Conservation (phyloP, 2,329 filamentous ascomycete genomes). For the Emergomyces africanus region DNA sequence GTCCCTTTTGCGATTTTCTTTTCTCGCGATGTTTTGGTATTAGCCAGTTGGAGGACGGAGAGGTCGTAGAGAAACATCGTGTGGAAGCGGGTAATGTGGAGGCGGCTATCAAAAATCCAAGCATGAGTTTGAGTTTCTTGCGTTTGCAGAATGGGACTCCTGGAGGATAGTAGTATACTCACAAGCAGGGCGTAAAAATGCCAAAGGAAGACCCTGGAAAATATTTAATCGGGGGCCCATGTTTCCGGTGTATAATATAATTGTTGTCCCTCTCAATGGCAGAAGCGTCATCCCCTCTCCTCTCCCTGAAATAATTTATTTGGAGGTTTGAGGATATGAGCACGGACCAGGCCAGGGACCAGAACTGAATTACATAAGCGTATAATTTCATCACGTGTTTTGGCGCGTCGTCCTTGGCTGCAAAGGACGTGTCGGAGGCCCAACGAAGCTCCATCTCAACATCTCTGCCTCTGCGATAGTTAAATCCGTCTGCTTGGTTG, state of each 20-base stretch:
- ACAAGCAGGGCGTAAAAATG: slow-evolving; percentile 24
- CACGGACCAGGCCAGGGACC: background rate
- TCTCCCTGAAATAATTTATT: background rate
- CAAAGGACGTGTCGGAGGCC: background rate
- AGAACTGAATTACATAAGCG: background rate
- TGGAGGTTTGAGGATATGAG: background rate
- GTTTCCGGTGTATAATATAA: slow-evolving; percentile 2
- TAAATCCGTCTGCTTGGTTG: background rate
- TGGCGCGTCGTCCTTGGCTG: slow-evolving; percentile 6
- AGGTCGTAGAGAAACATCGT: slow-evolving; percentile 63
- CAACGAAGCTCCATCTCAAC: background rate
- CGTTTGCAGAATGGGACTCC: background rate
- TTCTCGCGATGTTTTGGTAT: slow-evolving; percentile 66
- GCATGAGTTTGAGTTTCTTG: slow-evolving; percentile 7
- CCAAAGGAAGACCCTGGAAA: slow-evolving; percentile 23
- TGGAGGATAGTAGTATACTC: slow-evolving; percentile 8
- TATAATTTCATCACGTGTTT: slow-evolving; percentile 4
- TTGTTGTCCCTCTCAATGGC: slow-evolving; percentile 1
- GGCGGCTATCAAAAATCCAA: slow-evolving; percentile 14
- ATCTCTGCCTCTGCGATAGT: background rate
- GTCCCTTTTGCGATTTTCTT: slow-evolving; percentile 80
- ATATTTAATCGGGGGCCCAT: slow-evolving; percentile 27
- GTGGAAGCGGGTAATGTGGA: slow-evolving; percentile 26
- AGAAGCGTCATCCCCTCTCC: slow-evolving; percentile 2
- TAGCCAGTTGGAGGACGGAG: slow-evolving; percentile 57